Evolutionary conservation across 2,329 filamentous ascomycete genomes (phyloP), one percentile per base, ranked within the genome.

Genomic region (Aureobasidium sp.): DNA sequence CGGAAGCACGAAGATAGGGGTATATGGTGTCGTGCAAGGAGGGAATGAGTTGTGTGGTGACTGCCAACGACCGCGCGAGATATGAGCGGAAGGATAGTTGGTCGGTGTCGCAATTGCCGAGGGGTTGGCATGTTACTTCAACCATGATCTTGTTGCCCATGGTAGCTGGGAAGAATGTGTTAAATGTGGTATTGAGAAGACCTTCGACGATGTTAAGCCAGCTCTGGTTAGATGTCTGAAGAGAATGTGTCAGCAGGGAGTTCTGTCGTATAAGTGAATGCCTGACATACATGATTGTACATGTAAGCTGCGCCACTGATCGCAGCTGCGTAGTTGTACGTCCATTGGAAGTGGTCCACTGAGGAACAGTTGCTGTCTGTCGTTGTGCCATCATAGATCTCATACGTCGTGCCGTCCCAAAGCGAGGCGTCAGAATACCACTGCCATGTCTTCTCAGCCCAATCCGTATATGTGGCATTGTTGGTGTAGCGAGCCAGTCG

Each of bases 11-110:
- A 2, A 86, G 71, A 37, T 78, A 75, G 2, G 79, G 77, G 69
- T 82, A 75, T 63, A 86, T 59, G 3, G n/a, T 42, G 1, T 67
- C 61, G 8, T 68, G 62, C 8, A 74, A 72, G 64, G 68, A 77
- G 14, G 75, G 74, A 1, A 75, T 75, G 29, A 77, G 67, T 56
- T 75, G 70, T 37, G 71, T 71, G 27, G 74, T 75, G 51, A 73
- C 74, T 51, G 72, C 75, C 70, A 77, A 76, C 70, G 72, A 77
- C 62, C 76, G 75, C 8, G 85, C 80, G n/a, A 89, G 77, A 62
- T 87, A 86, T 42, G 87, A 87, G 73, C 90, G 90, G 81, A 88
- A 91, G 1, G 84, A 84, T 63, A 84, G 74, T 79, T 91, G 88
- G 68, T 93, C 90, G 47, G 82, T 79, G 62, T 86, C 86, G 77